Conservation (phyloP, 768 basidiomycete species). For the Trametes cinnabarina region DNA sequence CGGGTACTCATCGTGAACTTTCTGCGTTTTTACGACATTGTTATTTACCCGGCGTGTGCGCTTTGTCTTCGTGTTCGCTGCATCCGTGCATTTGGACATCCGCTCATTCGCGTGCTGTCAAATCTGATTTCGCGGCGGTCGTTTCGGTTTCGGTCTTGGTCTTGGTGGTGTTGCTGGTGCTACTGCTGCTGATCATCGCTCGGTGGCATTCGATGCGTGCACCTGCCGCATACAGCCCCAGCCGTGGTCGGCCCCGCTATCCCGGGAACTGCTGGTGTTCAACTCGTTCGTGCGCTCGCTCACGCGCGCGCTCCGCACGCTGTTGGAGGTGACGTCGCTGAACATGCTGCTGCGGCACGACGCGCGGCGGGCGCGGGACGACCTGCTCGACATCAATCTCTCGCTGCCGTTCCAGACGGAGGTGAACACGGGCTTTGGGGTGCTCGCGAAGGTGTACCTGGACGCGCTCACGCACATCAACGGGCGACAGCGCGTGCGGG, state of each 20-base stretch:
- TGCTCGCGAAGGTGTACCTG: slow-evolving; percentile 94
- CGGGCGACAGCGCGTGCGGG: slow-evolving; percentile 71
- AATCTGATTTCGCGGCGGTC: slow-evolving; percentile 10
- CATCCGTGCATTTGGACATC: background rate
- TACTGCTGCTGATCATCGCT: slow-evolving; percentile 9
- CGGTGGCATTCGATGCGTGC: background rate
- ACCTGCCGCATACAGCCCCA: slow-evolving; percentile 52
- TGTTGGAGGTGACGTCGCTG: slow-evolving; percentile 87
- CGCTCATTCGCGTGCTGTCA: background rate
- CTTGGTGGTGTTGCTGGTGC: too few relatives aligned
- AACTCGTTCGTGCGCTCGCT: slow-evolving; percentile 95
- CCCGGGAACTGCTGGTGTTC: slow-evolving; percentile 95
- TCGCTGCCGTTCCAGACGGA: slow-evolving; percentile 94
- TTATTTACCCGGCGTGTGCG: slow-evolving; percentile 6
- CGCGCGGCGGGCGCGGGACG: slow-evolving; percentile 83
- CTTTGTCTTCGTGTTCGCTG: background rate
- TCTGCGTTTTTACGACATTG: background rate
- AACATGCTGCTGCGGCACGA: slow-evolving; percentile 93
- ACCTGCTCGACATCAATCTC: slow-evolving; percentile 87
- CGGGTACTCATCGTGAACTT: background rate
- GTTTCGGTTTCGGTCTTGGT: too few relatives aligned
- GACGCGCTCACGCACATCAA: slow-evolving; percentile 90
- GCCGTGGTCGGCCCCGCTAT: slow-evolving; percentile 94
- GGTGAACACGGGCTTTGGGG: slow-evolving; percentile 97
- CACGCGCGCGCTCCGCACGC: slow-evolving; percentile 83